Conservation (phyloP, 305 asterid genomes). For the Withania somnifera region DNA sequence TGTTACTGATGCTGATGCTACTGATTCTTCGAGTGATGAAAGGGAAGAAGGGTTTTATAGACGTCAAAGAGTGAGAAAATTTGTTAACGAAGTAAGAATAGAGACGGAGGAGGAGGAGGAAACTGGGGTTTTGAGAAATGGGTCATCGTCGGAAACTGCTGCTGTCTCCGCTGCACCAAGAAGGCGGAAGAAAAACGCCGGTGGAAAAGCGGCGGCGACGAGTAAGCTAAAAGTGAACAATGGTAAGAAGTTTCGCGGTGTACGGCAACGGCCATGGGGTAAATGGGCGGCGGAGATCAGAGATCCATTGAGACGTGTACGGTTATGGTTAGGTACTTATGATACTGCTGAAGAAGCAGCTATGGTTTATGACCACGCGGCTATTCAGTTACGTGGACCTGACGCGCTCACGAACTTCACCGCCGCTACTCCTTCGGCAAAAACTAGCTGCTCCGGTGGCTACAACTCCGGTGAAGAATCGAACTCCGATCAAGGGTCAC, state of each 20-base stretch:
- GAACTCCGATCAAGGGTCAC: conserved; percentile 38
- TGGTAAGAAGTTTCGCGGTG: conserved; percentile 51
- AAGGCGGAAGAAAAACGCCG: conserved; percentile 28
- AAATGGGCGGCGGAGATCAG: conserved; percentile 87
- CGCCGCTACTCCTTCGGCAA: conserved; percentile 20
- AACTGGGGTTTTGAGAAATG: conserved; percentile 8
- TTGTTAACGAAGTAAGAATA: conserved; percentile 51
- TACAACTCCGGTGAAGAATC: conserved; percentile 51
- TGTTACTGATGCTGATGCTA: conserved; percentile 74
- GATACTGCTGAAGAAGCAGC: conserved; percentile 80
- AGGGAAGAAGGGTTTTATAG: conserved; percentile 9
- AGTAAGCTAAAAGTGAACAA: conserved; percentile 7
- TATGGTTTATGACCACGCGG: conserved; percentile 75
- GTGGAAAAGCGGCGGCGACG: conserved; percentile 1
- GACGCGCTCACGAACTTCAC: conserved; percentile 55
- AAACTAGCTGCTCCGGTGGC: conserved; percentile 16
- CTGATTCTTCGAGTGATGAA: conserved; percentile 82
- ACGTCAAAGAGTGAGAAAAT: conserved; percentile 41
- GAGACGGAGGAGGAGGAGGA: no score
- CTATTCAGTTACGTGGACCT: conserved; percentile 58
- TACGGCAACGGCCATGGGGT: conserved; percentile 68
- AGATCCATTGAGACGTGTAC: conserved; percentile 49
- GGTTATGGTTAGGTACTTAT: conserved; percentile 72
- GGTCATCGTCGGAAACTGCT: conserved; percentile 1
- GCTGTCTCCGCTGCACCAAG: neutral